Evolutionary conservation across 257 asterid genomes (phyloP).

Genomic region (Echium plantagineum): DNA sequence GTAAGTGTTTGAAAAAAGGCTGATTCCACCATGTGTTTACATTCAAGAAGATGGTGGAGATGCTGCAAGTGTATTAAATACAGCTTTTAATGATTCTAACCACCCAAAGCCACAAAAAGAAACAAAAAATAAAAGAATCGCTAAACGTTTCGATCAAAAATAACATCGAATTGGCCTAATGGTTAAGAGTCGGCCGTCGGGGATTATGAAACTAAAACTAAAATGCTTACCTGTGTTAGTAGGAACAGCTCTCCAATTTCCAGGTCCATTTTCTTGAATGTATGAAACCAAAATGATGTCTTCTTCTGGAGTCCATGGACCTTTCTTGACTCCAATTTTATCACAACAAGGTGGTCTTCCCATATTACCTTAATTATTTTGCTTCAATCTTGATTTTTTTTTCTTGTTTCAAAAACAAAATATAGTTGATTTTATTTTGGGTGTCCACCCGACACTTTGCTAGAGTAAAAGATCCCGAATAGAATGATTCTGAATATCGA

Average conservation of each 20-base stretch:
- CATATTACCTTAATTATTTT: constrained; percentile 23
- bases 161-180: no score
- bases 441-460: no score
- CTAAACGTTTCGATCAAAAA: no score
- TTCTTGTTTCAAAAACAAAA: not conserved
- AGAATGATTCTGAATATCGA: no score
- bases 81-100: constrained; percentile 31
- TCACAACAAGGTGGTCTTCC: constrained; percentile 90
- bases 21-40: not conserved
- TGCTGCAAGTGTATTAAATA: constrained; percentile 23
- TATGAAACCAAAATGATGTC: constrained; percentile 51
- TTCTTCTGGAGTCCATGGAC: constrained; percentile 45
- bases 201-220: no score
- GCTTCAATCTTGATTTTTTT: not conserved
- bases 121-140: not conserved
- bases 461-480: no score
- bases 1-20: not conserved
- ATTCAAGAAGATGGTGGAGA: constrained; percentile 15
- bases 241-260: constrained; percentile 76
- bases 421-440: not conserved
- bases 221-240: constrained; percentile 61
- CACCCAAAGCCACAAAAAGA: not conserved
- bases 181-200: no score
- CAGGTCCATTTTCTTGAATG: constrained; percentile 79
- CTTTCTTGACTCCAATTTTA: constrained; percentile 64